A percentile compares a stretch with the other conserved stretches of the same genome.
phyloP scores from a whole-genome alignment of 768 basidiomycete species.

The Russula abietina region DNA sequence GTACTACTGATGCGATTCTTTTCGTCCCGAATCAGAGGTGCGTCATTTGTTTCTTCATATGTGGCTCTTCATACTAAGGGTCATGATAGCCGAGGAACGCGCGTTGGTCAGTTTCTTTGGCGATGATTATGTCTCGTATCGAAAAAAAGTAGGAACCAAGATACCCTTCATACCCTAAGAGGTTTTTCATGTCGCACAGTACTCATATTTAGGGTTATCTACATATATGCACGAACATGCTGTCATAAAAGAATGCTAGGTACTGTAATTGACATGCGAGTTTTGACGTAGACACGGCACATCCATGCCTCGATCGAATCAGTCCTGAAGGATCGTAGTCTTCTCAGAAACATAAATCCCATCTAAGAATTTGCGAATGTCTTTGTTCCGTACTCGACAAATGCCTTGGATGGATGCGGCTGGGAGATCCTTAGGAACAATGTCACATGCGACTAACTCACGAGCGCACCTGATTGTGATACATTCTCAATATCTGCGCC shows the following conservation, averaged over 20 bases:
- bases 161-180: conserved; percentile 77
- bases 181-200: not conserved
- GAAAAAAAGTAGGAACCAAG: conserved; percentile 69
- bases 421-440: conserved; percentile 28
- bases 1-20: conserved; percentile 84
- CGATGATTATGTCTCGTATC: conserved; percentile 73
- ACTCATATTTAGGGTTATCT: not conserved
- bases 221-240: conserved; percentile 21
- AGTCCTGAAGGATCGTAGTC: conserved; percentile 46
- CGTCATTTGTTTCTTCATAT: conserved; percentile 29
- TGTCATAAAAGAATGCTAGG: conserved; percentile 31
- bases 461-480: conserved; percentile 78
- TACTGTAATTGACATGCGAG: conserved; percentile 29
- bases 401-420: conserved; percentile 96
- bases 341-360: conserved; percentile 88
- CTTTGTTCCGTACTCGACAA: conserved; percentile 98
- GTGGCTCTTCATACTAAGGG: not conserved
- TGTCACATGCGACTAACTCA: not conserved
- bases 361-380: conserved; percentile 98
- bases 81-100: conserved; percentile 65
- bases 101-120: conserved; percentile 86
- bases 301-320: not conserved
- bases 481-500: conserved; percentile 97
- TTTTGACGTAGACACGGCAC: conserved; percentile 25
- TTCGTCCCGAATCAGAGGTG: conserved; percentile 69